These are phyloP conservation scores for Phoma sp. DNA, from an alignment of 2,329 filamentous ascomycete species.

Conservation along the genomic window DNA sequence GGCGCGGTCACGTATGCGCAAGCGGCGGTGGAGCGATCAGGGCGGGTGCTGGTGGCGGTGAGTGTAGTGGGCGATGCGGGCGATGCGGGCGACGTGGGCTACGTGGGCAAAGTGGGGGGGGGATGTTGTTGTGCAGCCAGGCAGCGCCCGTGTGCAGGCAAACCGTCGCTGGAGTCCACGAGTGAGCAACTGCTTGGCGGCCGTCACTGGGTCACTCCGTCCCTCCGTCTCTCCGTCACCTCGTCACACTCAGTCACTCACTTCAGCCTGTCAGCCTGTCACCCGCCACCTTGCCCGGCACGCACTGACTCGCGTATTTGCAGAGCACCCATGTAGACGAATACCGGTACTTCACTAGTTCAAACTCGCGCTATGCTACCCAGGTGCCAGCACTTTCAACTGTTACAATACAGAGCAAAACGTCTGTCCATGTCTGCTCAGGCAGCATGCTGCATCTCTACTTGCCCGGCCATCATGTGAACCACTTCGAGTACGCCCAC, in stretches of 20 bases:
- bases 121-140: conserved; percentile 5
- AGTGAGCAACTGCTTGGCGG: not conserved
- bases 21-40: not conserved
- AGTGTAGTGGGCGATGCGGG: not conserved
- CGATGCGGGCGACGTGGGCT: no score
- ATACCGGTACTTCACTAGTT: no score
- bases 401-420: no score
- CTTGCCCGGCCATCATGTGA: conserved; percentile 31
- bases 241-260: no score
- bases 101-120: no score
- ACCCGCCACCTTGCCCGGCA: not conserved
- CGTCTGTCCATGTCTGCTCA: not conserved
- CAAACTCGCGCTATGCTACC: not conserved
- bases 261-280: not conserved
- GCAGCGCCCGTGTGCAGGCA: not conserved
- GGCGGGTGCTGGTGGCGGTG: conserved; percentile 1
- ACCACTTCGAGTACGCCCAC: conserved; percentile 88
- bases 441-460: not conserved
- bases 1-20: conserved; percentile 4
- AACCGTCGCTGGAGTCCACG: conserved; percentile 6
- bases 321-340: no score
- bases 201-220: not conserved
- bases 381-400: not conserved
- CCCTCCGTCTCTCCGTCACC: no score
- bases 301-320: no score